These are phyloP conservation scores for Claviceps capensis DNA, from an alignment of 2,329 filamentous ascomycete species.

Conservation along the genomic window DNA sequence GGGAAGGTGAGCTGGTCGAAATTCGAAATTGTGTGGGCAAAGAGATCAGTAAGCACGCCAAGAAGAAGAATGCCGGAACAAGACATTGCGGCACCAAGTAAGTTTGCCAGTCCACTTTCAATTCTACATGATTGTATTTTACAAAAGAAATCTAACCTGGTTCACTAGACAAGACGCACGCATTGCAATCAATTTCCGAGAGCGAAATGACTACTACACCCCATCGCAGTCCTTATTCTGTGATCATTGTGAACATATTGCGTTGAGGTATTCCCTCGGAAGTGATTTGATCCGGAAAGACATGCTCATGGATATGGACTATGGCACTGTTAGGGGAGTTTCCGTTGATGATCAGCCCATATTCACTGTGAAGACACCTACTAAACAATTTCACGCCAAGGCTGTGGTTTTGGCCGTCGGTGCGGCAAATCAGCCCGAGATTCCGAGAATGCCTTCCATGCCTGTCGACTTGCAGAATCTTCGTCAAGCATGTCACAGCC, in stretches of 20 bases:
- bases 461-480: slow-evolving; percentile 7
- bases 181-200: slow-evolving; percentile 48
- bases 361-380: slow-evolving; percentile 50
- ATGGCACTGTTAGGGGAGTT: slow-evolving; percentile 31
- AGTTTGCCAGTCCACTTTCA: slow-evolving; percentile 8
- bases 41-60: slow-evolving; percentile 66
- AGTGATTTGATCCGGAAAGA: slow-evolving; percentile 45
- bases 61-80: slow-evolving; percentile 41
- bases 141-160: neutral
- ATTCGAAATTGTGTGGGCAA: slow-evolving; percentile 64
- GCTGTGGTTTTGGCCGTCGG: slow-evolving; percentile 59
- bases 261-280: slow-evolving; percentile 35
- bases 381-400: slow-evolving; percentile 39
- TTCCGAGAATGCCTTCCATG: slow-evolving; percentile 27
- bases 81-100: slow-evolving; percentile 28
- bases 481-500: slow-evolving; percentile 46
- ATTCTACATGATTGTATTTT: neutral
- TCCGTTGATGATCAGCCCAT: slow-evolving; percentile 36
- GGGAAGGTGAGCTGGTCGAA: slow-evolving; percentile 53
- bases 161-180: slow-evolving; percentile 25
- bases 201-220: slow-evolving; percentile 56
- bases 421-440: slow-evolving; percentile 45
- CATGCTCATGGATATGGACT: slow-evolving; percentile 46
- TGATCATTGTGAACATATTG: slow-evolving; percentile 46
- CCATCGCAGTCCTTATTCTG: slow-evolving; percentile 48